A percentile compares a stretch with the other conserved stretches of the same genome.
These are phyloP conservation scores for Gentiana dahurica DNA, from an alignment of 257 asterid genomes.

Conservation along the genomic window DNA sequence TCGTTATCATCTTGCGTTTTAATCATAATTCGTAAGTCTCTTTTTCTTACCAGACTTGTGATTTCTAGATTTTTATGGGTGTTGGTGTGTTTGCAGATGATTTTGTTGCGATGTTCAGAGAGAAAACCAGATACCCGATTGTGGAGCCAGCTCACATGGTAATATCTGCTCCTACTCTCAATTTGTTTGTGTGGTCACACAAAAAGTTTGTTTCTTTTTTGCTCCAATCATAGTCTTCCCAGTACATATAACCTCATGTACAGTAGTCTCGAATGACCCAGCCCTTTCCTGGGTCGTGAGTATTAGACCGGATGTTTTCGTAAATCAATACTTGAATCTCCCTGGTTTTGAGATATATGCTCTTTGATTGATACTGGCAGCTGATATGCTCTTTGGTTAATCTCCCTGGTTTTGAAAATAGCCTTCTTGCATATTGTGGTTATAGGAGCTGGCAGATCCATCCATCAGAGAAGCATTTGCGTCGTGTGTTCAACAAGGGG, in stretches of 20 bases:
- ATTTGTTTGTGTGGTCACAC: not conserved
- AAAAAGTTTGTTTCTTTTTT: not conserved
- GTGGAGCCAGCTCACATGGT: conserved; percentile 99
- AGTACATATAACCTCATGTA: not conserved
- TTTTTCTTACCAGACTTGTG: not conserved
- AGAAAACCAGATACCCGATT: conserved; percentile 57
- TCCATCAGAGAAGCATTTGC: conserved; percentile 76
- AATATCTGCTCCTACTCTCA: conserved; percentile 7
- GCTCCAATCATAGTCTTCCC: not conserved
- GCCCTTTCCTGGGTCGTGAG: not conserved
- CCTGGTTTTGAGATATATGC: not conserved
- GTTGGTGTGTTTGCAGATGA: conserved; percentile 37
- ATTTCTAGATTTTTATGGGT: no score
- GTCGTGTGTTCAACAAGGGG: conserved; percentile 81
- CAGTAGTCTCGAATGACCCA: not conserved
- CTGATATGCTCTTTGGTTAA: not conserved
- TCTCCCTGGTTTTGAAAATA: not conserved
- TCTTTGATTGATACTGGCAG: not conserved
- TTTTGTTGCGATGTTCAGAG: conserved; percentile 76
- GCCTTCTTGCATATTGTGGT: not conserved
- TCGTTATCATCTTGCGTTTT: no score
- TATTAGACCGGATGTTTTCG: no score
- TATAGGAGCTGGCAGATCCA: conserved; percentile 90
- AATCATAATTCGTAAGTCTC: not conserved
- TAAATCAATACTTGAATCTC: not conserved